Evolutionary conservation across 257 asterid species (phyloP).

Genomic region (Leonotis leonurus): DNA sequence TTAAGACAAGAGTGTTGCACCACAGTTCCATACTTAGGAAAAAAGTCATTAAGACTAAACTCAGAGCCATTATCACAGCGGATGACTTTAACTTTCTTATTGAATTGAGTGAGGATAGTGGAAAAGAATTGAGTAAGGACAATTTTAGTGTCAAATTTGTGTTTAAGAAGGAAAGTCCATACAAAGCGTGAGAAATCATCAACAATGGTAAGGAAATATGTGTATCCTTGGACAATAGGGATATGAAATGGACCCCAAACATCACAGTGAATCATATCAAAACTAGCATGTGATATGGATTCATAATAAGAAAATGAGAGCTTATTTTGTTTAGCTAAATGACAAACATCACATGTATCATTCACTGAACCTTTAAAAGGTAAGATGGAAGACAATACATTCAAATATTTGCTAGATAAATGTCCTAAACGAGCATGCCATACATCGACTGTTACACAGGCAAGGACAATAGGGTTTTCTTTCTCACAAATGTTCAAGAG

Average conservation of each 20-base stretch:
- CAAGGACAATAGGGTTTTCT: too few relatives aligned
- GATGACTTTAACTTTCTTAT: neutral
- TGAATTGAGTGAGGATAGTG: neutral
- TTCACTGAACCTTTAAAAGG: too few relatives aligned
- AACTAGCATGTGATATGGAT: rapidly evolving
- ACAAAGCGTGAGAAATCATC: neutral
- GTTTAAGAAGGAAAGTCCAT: neutral
- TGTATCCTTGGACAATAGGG: too few relatives aligned
- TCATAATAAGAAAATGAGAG: neutral
- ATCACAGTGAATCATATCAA: too few relatives aligned
- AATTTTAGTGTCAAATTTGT: neutral
- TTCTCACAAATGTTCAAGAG: too few relatives aligned
- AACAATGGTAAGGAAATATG: neutral
- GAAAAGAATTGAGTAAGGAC: neutral
- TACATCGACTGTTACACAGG: too few relatives aligned
- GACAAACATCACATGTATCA: neutral
- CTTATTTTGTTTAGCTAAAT: neutral
- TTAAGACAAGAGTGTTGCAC: neutral
- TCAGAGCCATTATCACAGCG: neutral
- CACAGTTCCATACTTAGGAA: neutral
- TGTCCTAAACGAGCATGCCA: too few relatives aligned
- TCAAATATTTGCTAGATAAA: too few relatives aligned
- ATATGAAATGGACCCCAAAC: too few relatives aligned
- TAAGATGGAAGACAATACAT: too few relatives aligned
- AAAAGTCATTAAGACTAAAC: neutral